phyloP scores from a whole-genome alignment of 2,329 filamentous ascomycete genomes.

The Claviceps spartinae region DNA sequence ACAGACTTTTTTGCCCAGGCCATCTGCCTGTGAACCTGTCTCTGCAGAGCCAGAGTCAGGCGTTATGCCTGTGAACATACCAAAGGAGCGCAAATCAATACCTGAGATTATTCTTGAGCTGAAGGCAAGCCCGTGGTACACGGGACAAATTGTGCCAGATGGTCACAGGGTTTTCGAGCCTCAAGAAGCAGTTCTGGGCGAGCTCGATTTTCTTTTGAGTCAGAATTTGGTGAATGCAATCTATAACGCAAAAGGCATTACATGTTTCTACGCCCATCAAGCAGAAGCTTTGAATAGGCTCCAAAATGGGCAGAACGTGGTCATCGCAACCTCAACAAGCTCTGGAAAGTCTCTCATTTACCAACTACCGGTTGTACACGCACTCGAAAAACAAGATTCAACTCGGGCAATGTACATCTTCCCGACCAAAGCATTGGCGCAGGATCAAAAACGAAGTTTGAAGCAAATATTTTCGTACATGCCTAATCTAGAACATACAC shows the following conservation, averaged over 20 bases:
- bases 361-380: slow-evolving; percentile 80
- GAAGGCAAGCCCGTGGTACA: slow-evolving; percentile 75
- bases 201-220: slow-evolving; percentile 73
- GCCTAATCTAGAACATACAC: slow-evolving; percentile 55
- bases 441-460: slow-evolving; percentile 83
- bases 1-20: slow-evolving; percentile 48
- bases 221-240: slow-evolving; percentile 91
- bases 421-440: slow-evolving; percentile 88
- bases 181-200: slow-evolving; percentile 68
- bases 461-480: slow-evolving; percentile 75
- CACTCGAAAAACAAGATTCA: slow-evolving; percentile 61
- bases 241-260: slow-evolving; percentile 83
- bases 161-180: slow-evolving; percentile 85
- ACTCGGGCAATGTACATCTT: slow-evolving; percentile 95
- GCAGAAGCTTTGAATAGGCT: slow-evolving; percentile 85
- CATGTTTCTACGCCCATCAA: slow-evolving; percentile 79
- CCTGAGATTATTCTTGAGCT: slow-evolving; percentile 77
- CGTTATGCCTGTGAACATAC: slow-evolving; percentile 56
- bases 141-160: slow-evolving; percentile 81
- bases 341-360: slow-evolving; percentile 98
- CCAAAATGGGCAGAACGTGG: slow-evolving; percentile 69
- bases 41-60: slow-evolving; percentile 20
- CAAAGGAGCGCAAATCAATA: slow-evolving; percentile 65
- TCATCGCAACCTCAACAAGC: slow-evolving; percentile 87
- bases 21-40: slow-evolving; percentile 28